Evolutionary conservation across 352 stramenopile species (phyloP), one percentile per base, ranked within the genome.

Genomic region (Phytophthora fragariae): DNA sequence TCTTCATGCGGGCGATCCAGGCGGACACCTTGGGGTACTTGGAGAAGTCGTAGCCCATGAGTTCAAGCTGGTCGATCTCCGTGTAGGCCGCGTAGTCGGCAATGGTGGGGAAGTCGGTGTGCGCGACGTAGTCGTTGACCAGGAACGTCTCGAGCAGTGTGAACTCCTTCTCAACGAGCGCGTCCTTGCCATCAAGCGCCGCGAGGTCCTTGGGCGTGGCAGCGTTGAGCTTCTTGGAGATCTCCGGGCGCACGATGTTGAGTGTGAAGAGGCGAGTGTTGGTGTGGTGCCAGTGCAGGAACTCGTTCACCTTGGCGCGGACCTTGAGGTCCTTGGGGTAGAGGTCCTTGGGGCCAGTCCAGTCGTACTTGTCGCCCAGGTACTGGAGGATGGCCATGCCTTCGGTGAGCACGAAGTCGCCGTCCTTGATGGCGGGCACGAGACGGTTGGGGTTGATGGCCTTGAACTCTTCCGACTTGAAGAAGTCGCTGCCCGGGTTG

Each of bases 221-320:
- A 2, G 29, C 54, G 9, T 78, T 75, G 8, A 83, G 24, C 46
- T 72, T 76, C 39, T 79, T 70, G 50, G 59, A 31, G 49, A 88
- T 61, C 37, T 78, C 56, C 27, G 77, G 83, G 14, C 72, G 75
- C 17, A 90, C 35, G 24, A 92, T 76, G 57, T 86, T 75, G 6
- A 79, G 55, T 49, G 86, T 91, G 60, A 86, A 82, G 56, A 76
- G 66, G 1, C 86, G 82, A 17, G 79, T 79, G 66, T 84, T 85
- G 33, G 72, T 88, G 81, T 92, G 84, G 72, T 92, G 82, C 84
- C 82, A 92, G 77, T 92, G 81, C 62, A 92, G 55, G 73, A 88
- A 90, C 74, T 92, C 72, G 68, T 92, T 79, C 49, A 90, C 70
- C 77, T 92, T 90, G 61, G 84, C 82, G 44, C 80, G 82, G 11